phyloP scores from a whole-genome alignment of 2,329 filamentous ascomycete genomes.

The Xylaria sp. region DNA sequence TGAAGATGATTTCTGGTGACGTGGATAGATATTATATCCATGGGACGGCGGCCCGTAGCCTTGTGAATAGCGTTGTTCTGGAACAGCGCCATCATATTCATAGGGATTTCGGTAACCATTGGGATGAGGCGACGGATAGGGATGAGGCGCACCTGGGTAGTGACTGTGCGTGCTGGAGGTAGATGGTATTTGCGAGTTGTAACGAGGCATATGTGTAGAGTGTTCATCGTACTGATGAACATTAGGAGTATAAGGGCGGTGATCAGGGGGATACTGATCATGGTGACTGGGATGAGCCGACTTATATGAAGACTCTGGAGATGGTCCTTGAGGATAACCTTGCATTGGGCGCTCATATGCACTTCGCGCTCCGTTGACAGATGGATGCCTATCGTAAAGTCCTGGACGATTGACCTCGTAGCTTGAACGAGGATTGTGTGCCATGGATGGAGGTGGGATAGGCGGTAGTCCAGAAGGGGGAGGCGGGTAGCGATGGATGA shows the following conservation, averaged over 20 bases:
- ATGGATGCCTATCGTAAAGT: conserved; percentile 13
- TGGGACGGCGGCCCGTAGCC: conserved; percentile 19
- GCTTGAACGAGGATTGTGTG: conserved; percentile 18
- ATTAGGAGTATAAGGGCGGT: conserved; percentile 13
- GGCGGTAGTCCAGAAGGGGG: conserved; percentile 19
- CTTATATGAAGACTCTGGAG: conserved; percentile 7
- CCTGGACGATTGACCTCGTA: conserved; percentile 11
- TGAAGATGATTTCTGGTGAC: conserved; percentile 18
- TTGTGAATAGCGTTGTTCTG: conserved; percentile 16
- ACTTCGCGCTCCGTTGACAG: conserved; percentile 2
- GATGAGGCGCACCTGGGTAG: conserved; percentile 8
- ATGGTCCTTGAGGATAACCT: background rate
- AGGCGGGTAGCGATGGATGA: conserved; percentile 32
- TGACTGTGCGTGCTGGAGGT: conserved; percentile 13
- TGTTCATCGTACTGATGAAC: conserved; percentile 12
- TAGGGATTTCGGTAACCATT: conserved; percentile 7
- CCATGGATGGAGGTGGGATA: conserved; percentile 19
- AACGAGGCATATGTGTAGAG: background rate
- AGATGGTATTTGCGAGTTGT: background rate
- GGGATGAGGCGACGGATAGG: conserved; percentile 10
- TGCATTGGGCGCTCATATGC: background rate
- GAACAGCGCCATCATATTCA: conserved; percentile 12
- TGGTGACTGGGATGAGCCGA: conserved; percentile 9
- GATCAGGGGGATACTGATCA: conserved; percentile 13
- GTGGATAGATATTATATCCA: conserved; percentile 8